Evolutionary conservation across 1,139 yeast species (phyloP).

Genomic region (Starmera stellimalicola): DNA sequence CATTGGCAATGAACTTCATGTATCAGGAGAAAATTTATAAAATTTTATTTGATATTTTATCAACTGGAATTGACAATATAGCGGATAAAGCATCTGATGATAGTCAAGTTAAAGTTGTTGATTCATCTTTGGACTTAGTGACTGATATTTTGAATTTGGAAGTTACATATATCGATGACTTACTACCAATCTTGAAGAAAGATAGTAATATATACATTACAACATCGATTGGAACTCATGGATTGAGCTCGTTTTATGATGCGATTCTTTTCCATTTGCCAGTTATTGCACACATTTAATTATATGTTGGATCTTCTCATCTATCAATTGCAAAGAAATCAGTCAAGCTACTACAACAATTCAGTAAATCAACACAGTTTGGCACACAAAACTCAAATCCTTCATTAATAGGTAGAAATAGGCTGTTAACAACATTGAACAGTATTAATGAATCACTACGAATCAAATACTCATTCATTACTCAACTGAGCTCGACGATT

Average conservation of each 20-base stretch:
- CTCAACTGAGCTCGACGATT: constrained; percentile 42
- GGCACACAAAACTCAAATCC: constrained; percentile 27
- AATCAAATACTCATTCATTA: constrained; percentile 64
- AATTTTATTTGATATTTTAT: constrained; percentile 46
- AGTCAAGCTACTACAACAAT: constrained; percentile 40
- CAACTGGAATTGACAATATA: constrained; percentile 47
- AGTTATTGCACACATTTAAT: constrained; percentile 55
- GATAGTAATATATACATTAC: constrained; percentile 34
- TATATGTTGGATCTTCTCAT: constrained; percentile 56
- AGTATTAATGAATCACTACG: constrained; percentile 62
- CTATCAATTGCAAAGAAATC: constrained; percentile 42
- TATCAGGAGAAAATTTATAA: constrained; percentile 49
- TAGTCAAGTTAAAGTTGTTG: constrained; percentile 26
- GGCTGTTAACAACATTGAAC: constrained; percentile 64
- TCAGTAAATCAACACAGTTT: constrained; percentile 45
- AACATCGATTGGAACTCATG: constrained; percentile 47
- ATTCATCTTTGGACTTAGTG: constrained; percentile 33
- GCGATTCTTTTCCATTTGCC: constrained; percentile 61
- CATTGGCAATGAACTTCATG: constrained; percentile 51
- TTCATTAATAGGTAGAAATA: constrained; percentile 41
- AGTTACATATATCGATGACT: constrained; percentile 40
- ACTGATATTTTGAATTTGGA: constrained; percentile 46
- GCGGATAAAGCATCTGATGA: constrained; percentile 30
- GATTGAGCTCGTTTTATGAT: constrained; percentile 57
- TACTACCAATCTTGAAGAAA: constrained; percentile 31